A percentile compares a stretch with the other conserved stretches of the same genome.
Conservation (phyloP, 768 basidiomycete genomes). For the Tephrocybe rancida region DNA sequence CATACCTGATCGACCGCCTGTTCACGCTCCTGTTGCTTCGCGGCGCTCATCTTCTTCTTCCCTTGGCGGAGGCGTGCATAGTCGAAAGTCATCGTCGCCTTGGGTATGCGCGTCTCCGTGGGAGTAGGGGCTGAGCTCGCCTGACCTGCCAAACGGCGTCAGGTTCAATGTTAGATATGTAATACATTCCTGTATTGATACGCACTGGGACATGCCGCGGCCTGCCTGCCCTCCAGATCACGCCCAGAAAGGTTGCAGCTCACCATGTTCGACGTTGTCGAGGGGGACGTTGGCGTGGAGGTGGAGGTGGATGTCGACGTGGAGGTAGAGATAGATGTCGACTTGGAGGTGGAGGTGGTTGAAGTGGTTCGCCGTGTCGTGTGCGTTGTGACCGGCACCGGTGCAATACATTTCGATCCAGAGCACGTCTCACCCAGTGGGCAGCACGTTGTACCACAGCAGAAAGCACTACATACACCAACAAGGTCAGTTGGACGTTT, state of each 20-base stretch:
- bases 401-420: neutral
- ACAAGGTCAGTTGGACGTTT: neutral
- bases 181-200: neutral
- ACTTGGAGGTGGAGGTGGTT: neutral
- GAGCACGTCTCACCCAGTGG: neutral
- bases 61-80: neutral
- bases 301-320: neutral
- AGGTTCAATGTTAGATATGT: neutral
- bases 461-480: neutral
- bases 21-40: conserved; percentile 5
- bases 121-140: conserved; percentile 4
- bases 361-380: neutral
- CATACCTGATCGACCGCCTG: conserved; percentile 11
- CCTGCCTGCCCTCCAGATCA: conserved; percentile 5
- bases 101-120: conserved; percentile 7
- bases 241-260: neutral
- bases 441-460: neutral
- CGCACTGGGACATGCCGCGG: neutral
- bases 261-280: too few species aligned
- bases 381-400: neutral
- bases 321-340: neutral
- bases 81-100: conserved; percentile 8
- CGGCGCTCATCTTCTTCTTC: conserved; percentile 8
- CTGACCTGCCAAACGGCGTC: neutral
- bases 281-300: neutral